A percentile compares a stretch with the other conserved stretches of the same genome.
Conservation (phyloP, 208 protist genomes). For the Crithidia sp. region DNA sequence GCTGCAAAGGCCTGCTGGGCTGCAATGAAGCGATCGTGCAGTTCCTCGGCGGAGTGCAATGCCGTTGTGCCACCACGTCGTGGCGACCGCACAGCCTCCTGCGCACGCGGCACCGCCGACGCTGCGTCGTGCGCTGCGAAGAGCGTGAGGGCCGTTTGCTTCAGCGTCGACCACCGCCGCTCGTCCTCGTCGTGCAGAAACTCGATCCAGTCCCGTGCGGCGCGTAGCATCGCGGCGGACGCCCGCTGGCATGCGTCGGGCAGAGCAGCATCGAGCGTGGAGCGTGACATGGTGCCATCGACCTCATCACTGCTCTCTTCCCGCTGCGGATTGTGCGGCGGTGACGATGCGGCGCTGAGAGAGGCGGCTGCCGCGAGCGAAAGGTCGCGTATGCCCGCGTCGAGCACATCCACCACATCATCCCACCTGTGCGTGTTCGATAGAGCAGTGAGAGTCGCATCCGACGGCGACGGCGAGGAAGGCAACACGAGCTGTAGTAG, state of each 20-base stretch:
- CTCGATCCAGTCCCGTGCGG: slow-evolving; percentile 10
- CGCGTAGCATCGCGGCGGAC: slow-evolving; percentile 10
- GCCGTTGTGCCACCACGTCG: neutral
- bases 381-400: neutral
- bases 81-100: too few species aligned
- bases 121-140: neutral
- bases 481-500: slow-evolving; percentile 9
- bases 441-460: neutral
- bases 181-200: slow-evolving; percentile 14
- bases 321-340: neutral
- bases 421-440: neutral
- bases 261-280: neutral
- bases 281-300: neutral
- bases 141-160: neutral
- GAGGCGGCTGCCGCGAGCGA: neutral
- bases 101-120: too few species aligned
- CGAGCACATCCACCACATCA: neutral
- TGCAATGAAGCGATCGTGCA: neutral
- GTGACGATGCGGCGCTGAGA: neutral
- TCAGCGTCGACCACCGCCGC: slow-evolving; percentile 8
- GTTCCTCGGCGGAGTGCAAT: neutral
- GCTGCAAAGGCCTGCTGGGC: neutral
- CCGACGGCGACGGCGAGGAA: neutral
- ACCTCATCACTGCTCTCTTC: neutral
- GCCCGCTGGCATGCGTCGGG: slow-evolving; percentile 8